A percentile compares a stretch with the other conserved stretches of the same genome.
These are phyloP conservation scores for Lactuca saligna DNA, from an alignment of 129 eudicot genomes.

Conservation along the genomic window DNA sequence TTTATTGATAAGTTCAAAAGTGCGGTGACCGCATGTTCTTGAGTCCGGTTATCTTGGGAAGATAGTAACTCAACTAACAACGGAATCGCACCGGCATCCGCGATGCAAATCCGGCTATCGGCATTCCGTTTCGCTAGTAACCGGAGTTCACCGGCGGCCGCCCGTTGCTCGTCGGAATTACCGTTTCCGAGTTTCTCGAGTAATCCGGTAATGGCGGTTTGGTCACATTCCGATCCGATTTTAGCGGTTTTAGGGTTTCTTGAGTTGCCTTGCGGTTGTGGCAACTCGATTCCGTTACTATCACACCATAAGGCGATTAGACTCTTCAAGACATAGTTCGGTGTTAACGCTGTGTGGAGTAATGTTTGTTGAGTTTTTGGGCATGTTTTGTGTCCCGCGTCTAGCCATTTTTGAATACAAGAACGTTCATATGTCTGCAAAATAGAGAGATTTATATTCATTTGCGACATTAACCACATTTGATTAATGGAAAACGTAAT, in stretches of 20 bases:
- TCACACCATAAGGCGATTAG: constrained; percentile 84
- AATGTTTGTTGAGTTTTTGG: constrained; percentile 88
- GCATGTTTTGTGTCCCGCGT: constrained; percentile 89
- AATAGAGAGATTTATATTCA: no score
- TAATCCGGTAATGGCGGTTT: constrained; percentile 52
- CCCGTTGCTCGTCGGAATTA: constrained; percentile 68
- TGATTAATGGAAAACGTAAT: no score
- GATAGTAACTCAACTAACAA: constrained; percentile 68
- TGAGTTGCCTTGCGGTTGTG: constrained; percentile 24
- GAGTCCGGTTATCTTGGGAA: constrained; percentile 66
- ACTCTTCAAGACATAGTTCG: constrained; percentile 83
- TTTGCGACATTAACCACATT: no score
- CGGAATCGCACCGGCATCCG: constrained; percentile 89
- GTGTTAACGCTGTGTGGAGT: constrained; percentile 71
- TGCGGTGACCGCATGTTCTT: constrained; percentile 92
- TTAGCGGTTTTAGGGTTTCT: constrained; percentile 42
- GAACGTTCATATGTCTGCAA: constrained; percentile 47
- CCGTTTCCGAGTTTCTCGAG: constrained; percentile 68
- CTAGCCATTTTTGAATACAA: constrained; percentile 87
- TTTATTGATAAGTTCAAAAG: constrained; percentile 81
- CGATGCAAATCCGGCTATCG: constrained; percentile 78
- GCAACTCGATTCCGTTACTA: constrained; percentile 78
- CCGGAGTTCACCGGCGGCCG: constrained; percentile 92
- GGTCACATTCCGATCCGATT: constrained; percentile 65
- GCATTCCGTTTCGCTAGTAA: constrained; percentile 85